These are phyloP conservation scores for Echinochloa phyllopogon DNA, from an alignment of 176 grass and related monocot genomes.

Conservation along the genomic window DNA sequence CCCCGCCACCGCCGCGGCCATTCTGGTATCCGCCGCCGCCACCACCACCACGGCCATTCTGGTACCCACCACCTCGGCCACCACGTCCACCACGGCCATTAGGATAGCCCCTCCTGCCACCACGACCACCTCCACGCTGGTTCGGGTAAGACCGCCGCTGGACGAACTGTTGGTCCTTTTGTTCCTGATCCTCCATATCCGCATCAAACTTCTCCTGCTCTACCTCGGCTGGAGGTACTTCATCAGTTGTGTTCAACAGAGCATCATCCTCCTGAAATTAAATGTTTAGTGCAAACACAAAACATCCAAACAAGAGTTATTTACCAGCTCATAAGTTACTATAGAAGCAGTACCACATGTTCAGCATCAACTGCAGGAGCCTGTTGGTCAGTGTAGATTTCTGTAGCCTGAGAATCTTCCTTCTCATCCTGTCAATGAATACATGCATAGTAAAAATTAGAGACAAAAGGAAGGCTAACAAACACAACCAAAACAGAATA, in stretches of 20 bases:
- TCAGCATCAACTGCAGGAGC: slow-evolving; percentile 35
- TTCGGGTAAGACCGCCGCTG: slow-evolving; percentile 50
- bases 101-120: slow-evolving; percentile 54
- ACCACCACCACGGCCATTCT: slow-evolving; percentile 26
- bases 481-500: neutral
- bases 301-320: neutral
- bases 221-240: slow-evolving; percentile 36
- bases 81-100: slow-evolving; percentile 60
- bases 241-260: slow-evolving; percentile 29
- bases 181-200: slow-evolving; percentile 53
- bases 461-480: neutral
- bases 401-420: slow-evolving; percentile 39
- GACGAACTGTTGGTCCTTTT: slow-evolving; percentile 58
- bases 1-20: slow-evolving; percentile 9
- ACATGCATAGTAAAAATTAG: slow-evolving; percentile 24
- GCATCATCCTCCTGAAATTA: slow-evolving; percentile 57
- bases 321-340: neutral
- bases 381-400: slow-evolving; percentile 44
- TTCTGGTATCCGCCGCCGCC: slow-evolving; percentile 24
- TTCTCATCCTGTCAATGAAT: slow-evolving; percentile 40
- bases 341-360: slow-evolving; percentile 43
- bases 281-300: neutral
- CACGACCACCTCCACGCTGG: slow-evolving; percentile 52
- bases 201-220: slow-evolving; percentile 59
- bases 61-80: slow-evolving; percentile 55